Conservation (phyloP, 2,329 filamentous ascomycete species). For the Curvularia spicifera region DNA sequence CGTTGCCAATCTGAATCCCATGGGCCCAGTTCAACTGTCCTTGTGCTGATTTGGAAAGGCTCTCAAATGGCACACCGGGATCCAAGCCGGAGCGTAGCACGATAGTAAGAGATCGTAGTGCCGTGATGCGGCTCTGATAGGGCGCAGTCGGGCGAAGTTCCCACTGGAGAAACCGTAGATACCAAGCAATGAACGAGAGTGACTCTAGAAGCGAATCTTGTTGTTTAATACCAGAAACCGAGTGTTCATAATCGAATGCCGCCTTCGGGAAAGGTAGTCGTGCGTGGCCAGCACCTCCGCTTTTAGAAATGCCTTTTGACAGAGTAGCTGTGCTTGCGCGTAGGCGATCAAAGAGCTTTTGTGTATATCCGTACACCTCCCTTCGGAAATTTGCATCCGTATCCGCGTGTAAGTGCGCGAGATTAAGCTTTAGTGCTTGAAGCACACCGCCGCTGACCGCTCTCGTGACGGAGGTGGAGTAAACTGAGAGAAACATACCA, state of each 20-base stretch:
- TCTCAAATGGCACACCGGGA: conserved; percentile 47
- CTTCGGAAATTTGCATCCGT: conserved; percentile 86
- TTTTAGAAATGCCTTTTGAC: conserved; percentile 27
- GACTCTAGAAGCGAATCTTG: conserved; percentile 54
- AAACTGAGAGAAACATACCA: conserved; percentile 80
- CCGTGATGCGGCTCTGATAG: conserved; percentile 87
- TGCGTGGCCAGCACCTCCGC: background rate
- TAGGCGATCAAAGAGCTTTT: conserved; percentile 78
- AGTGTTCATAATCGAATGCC: conserved; percentile 1
- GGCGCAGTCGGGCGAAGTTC: conserved; percentile 83
- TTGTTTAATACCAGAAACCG: background rate
- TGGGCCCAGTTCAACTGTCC: conserved; percentile 60
- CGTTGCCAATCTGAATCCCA: conserved; percentile 53
- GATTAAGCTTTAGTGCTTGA: conserved; percentile 65
- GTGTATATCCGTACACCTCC: conserved; percentile 75
- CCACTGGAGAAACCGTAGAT: conserved; percentile 70
- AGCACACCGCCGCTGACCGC: conserved; percentile 71
- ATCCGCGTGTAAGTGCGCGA: conserved; percentile 79
- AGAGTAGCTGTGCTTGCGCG: conserved; percentile 46
- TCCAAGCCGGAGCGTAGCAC: conserved; percentile 75
- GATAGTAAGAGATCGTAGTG: conserved; percentile 72
- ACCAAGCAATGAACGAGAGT: conserved; percentile 75
- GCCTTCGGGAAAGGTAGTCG: conserved; percentile 29
- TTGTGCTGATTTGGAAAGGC: conserved; percentile 57
- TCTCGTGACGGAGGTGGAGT: conserved; percentile 75